These are phyloP conservation scores for Murraya koenigii DNA, from an alignment of 345 rosid genomes.

Conservation along the genomic window DNA sequence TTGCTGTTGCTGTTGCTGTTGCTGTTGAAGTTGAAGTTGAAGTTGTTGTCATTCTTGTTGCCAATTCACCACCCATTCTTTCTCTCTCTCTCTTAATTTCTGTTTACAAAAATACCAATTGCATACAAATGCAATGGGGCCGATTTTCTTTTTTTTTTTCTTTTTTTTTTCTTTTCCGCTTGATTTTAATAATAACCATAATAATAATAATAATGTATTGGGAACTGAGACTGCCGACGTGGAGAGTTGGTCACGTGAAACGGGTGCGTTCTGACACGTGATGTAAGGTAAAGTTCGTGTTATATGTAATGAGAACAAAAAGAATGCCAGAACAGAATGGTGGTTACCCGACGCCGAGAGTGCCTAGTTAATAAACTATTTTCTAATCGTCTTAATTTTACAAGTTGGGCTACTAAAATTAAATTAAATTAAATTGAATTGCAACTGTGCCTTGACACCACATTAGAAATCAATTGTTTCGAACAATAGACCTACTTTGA, in stretches of 20 bases:
- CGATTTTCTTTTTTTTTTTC: neutral
- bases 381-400: too few species aligned
- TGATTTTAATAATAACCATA: too few species aligned
- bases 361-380: too few species aligned
- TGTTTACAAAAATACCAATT: slow-evolving; percentile 6
- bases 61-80: slow-evolving; percentile 48
- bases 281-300: neutral
- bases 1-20: slow-evolving; percentile 40
- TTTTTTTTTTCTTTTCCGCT: slow-evolving; percentile 23
- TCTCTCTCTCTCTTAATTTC: slow-evolving; percentile 13
- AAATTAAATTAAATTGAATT: too few species aligned
- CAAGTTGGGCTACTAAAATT: too few species aligned
- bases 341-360: too few species aligned
- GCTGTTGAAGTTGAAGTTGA: slow-evolving; percentile 14
- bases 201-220: neutral
- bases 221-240: slow-evolving; percentile 7
- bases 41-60: slow-evolving; percentile 24
- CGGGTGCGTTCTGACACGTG: slow-evolving; percentile 1
- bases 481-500: too few species aligned
- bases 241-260: slow-evolving; percentile 28
- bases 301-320: too few species aligned
- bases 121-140: too few species aligned
- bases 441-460: too few species aligned
- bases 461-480: rapidly evolving
- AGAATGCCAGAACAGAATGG: neutral